Conservation (phyloP, 306 rosid genomes). For the Trifolium dubium region DNA sequence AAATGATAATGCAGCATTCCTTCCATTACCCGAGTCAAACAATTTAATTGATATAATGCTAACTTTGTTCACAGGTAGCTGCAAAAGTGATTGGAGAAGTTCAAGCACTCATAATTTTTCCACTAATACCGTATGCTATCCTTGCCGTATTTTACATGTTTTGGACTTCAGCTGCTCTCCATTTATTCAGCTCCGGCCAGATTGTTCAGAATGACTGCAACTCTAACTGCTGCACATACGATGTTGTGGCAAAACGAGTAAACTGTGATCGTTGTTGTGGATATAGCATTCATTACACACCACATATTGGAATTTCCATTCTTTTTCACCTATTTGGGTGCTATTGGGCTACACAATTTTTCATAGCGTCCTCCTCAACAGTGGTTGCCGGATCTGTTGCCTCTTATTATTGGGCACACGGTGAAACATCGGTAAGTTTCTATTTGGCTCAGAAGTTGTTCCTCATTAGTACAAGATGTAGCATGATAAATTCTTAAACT, state of each 20-base stretch:
- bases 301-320: slow-evolving; percentile 86
- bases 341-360: slow-evolving; percentile 94
- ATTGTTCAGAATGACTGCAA: slow-evolving; percentile 85
- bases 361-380: slow-evolving; percentile 83
- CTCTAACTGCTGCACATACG: slow-evolving; percentile 85
- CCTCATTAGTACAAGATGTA: slow-evolving; percentile 17
- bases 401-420: slow-evolving; percentile 91
- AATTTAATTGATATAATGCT: slow-evolving; percentile 25
- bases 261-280: slow-evolving; percentile 92
- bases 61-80: slow-evolving; percentile 70
- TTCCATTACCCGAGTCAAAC: slow-evolving; percentile 20
- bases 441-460: slow-evolving; percentile 28
- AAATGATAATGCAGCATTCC: slow-evolving; percentile 14
- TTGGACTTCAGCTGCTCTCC: slow-evolving; percentile 93
- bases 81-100: slow-evolving; percentile 99
- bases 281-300: slow-evolving; percentile 84
- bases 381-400: slow-evolving; percentile 96
- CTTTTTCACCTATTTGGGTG: slow-evolving; percentile 95
- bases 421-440: slow-evolving; percentile 80
- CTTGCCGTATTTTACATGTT: slow-evolving; percentile 92
- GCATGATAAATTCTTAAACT: not conserved
- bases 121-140: slow-evolving; percentile 73
- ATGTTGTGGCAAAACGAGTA: slow-evolving; percentile 73
- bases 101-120: slow-evolving; percentile 88
- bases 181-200: slow-evolving; percentile 92